Base-by-base conservation (phyloP, 306 rosid species). In the Oxytropis ochrocephala region DNA sequence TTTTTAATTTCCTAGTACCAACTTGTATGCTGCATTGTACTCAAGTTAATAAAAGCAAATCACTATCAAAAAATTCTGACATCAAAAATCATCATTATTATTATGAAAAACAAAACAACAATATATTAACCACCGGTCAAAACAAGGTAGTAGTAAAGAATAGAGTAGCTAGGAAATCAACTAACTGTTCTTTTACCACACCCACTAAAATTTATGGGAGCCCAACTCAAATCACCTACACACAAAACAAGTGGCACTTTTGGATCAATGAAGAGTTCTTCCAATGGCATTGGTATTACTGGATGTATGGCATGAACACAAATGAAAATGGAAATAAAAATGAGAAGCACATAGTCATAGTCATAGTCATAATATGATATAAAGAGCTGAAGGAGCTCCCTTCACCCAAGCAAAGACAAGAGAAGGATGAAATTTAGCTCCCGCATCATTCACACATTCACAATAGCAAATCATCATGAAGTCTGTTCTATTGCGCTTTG, bases 381-480 rank as follows among this genome's bases (percentile, higher is more conserved):
- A 69, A 10, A 53, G n/a, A 79, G 68, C 2, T 67, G 67, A 83
- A 87, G 94, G 96, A 90, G 96, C 96, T 90, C 96, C 96, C 96
- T 90, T 90, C 96, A 90, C 87, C 96, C 96, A 90, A 90, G 96
- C 89, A 90, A 2, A 82, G 91, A 84, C 58, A 78, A 78, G 85
- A 80, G 81, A 75, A 82, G 83, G 75, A 79, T 73, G 89, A 87
- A 84, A 42, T 63, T 85, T 77, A 85, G 47, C 96, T 87, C 95
- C 96, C 73, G 87, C 91, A 76, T 90, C 96, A 90, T 90, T 87
- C 96, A 90, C 88, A 82, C 96, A 90, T 81, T 77, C 96, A 71
- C 81, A 72, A 85, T 85, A 85, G 88, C 65, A 62, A 24, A 24
- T 24, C 35, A 13, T 54, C 55, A 47, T 32, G 6, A 30, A 27